phyloP scores from a whole-genome alignment of 768 basidiomycete species.

The Paxillus involutus region DNA sequence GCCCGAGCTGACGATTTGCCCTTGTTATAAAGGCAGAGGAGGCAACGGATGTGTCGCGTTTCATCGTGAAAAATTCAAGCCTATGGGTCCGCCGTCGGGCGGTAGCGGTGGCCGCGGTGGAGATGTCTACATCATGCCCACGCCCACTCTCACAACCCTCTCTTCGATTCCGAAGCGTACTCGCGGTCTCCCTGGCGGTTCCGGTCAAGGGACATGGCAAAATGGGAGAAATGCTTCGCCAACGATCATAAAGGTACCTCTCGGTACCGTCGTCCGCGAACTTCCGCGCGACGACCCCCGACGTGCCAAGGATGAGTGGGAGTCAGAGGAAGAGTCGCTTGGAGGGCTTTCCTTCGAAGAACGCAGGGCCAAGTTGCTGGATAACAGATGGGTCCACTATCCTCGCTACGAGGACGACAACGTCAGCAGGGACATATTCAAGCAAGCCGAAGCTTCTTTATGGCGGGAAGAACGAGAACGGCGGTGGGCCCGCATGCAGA shows the following conservation, averaged over 20 bases:
- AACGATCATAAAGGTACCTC: slow-evolving; percentile 75
- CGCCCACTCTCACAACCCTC: slow-evolving; percentile 75
- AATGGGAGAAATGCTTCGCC: slow-evolving; percentile 79
- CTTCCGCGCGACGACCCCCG: slow-evolving; percentile 65
- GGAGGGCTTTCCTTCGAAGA: slow-evolving; percentile 45
- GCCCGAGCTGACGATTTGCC: background rate
- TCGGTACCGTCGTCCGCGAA: slow-evolving; percentile 88
- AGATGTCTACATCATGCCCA: slow-evolving; percentile 81
- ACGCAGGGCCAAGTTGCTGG: slow-evolving; percentile 58
- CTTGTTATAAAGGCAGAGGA: slow-evolving; percentile 60
- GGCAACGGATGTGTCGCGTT: slow-evolving; percentile 94
- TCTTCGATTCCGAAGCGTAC: slow-evolving; percentile 68
- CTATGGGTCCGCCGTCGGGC: slow-evolving; percentile 87
- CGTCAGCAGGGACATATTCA: slow-evolving; percentile 61
- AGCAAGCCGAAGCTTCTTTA: slow-evolving; percentile 63
- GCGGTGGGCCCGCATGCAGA: slow-evolving; percentile 45
- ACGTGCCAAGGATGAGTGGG: slow-evolving; percentile 67
- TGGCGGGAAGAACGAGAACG: slow-evolving; percentile 63
- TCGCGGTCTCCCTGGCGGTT: slow-evolving; percentile 60
- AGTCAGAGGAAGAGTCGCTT: slow-evolving; percentile 64
- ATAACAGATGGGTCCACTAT: slow-evolving; percentile 78
- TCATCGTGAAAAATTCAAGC: slow-evolving; percentile 83
- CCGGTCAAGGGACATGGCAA: slow-evolving; percentile 86
- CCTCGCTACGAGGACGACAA: slow-evolving; percentile 66
- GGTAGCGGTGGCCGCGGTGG: slow-evolving; percentile 91